Percentiles rank a stretch among this genome's conserved stretches.
Conservation (phyloP, 352 stramenopile genomes). For the Phytophthora boehmeriae region DNA sequence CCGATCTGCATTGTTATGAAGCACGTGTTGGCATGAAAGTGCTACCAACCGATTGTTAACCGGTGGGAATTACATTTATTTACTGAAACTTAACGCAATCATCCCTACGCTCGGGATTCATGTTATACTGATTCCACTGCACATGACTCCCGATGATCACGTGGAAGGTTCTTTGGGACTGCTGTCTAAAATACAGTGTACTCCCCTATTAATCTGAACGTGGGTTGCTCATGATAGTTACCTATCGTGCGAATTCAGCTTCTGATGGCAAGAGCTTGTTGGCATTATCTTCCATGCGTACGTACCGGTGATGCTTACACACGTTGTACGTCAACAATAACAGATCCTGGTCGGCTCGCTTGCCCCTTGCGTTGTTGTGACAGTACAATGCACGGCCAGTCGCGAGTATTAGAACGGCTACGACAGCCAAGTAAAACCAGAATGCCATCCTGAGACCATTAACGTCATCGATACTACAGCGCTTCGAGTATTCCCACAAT, state of each 20-base stretch:
- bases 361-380: too few species aligned
- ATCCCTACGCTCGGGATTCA: too few species aligned
- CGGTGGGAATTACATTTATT: slow-evolving; percentile 20
- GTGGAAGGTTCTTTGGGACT: not conserved
- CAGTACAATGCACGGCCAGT: slow-evolving; percentile 21
- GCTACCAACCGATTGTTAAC: not conserved
- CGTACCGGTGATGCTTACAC: too few species aligned
- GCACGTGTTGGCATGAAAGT: slow-evolving; percentile 8
- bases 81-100: slow-evolving; percentile 21
- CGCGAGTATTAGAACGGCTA: slow-evolving; percentile 39
- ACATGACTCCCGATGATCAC: slow-evolving; percentile 24
- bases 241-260: too few species aligned
- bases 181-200: too few species aligned
- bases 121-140: slow-evolving; percentile 1
- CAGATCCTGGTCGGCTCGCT: too few species aligned
- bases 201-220: too few species aligned
- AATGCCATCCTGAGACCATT: slow-evolving; percentile 44
- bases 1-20: slow-evolving; percentile 27
- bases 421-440: slow-evolving; percentile 49
- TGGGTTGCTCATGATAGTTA: too few species aligned
- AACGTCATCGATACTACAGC: slow-evolving; percentile 61
- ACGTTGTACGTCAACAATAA: too few species aligned
- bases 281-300: too few species aligned
- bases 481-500: slow-evolving; percentile 71
- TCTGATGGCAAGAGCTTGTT: too few species aligned